phyloP scores from a whole-genome alignment of 2,329 filamentous ascomycete species.

The Aspergillus sclerotialis region DNA sequence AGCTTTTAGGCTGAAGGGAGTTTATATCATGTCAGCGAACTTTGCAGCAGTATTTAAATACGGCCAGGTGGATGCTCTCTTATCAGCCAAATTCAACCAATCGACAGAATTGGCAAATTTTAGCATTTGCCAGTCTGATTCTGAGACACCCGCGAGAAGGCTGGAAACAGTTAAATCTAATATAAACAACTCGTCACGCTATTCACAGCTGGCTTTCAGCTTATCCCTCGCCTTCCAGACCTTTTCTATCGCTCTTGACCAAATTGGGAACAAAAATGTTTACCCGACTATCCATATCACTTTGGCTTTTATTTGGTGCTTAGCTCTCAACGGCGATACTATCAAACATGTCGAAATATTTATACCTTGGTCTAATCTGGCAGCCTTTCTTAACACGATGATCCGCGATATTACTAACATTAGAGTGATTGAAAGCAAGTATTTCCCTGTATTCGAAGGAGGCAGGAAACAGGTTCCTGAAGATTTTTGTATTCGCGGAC shows the following conservation, averaged over 20 bases:
- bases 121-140: conserved; percentile 8
- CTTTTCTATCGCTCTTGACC: conserved; percentile 37
- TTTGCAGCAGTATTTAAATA: conserved; percentile 51
- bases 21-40: conserved; percentile 49
- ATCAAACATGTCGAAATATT: conserved; percentile 35
- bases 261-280: conserved; percentile 45
- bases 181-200: conserved; percentile 11
- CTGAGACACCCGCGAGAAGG: conserved; percentile 12
- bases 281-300: conserved; percentile 50
- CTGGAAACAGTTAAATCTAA: conserved; percentile 7
- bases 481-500: conserved; percentile 52
- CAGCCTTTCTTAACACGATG: conserved; percentile 48
- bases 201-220: conserved; percentile 25
- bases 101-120: conserved; percentile 3
- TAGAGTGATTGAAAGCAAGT: conserved; percentile 27
- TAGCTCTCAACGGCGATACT: conserved; percentile 30
- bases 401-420: conserved; percentile 31
- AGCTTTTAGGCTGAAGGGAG: conserved; percentile 48
- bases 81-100: conserved; percentile 21
- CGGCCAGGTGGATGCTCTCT: conserved; percentile 34
- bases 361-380: conserved; percentile 47
- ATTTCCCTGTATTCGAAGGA: conserved; percentile 38
- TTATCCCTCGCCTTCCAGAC: conserved; percentile 37
- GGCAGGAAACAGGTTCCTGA: conserved; percentile 52
- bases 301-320: conserved; percentile 46